Evolutionary conservation across 2,329 filamentous ascomycete species (phyloP).

Genomic region (Cladosporium sp.): DNA sequence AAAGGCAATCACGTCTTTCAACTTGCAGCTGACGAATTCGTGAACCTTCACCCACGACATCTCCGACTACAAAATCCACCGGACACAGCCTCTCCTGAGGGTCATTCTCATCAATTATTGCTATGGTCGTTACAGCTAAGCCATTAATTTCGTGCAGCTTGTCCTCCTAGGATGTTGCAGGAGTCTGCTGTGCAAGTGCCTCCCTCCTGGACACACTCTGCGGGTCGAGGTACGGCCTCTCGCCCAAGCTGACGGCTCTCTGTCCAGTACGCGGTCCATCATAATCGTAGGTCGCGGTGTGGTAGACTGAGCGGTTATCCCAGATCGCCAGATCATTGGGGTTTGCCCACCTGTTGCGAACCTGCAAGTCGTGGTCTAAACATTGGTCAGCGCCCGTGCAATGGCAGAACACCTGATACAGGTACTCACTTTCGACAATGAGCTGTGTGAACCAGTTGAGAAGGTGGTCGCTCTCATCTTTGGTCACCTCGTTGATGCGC

Average conservation of each 20-base stretch:
- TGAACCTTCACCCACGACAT: neutral
- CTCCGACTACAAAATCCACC: neutral
- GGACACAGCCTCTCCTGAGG: neutral
- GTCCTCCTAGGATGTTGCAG: neutral
- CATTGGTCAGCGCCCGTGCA: neutral
- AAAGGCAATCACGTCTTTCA: slow-evolving; percentile 10
- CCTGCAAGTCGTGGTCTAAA: slow-evolving; percentile 65
- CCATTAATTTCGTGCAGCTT: neutral
- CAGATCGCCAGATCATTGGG: slow-evolving; percentile 64
- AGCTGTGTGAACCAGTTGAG: slow-evolving; percentile 32
- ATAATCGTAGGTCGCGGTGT: slow-evolving; percentile 29
- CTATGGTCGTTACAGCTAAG: neutral
- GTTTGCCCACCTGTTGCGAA: slow-evolving; percentile 65
- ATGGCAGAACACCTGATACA: slow-evolving; percentile 30
- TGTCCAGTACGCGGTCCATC: slow-evolving; percentile 25
- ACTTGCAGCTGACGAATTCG: slow-evolving; percentile 7
- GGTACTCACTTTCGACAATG: slow-evolving; percentile 48
- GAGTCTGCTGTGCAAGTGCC: slow-evolving; percentile 22
- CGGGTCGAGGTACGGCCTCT: slow-evolving; percentile 29
- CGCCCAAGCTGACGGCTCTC: slow-evolving; percentile 27
- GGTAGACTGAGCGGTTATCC: slow-evolving; percentile 28
- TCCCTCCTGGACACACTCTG: slow-evolving; percentile 25
- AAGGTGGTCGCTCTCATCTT: slow-evolving; percentile 31
- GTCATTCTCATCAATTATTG: neutral
- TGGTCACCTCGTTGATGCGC: slow-evolving; percentile 55